Conservation (phyloP, 108 stramenopile genomes). For the Cyclotella atomus region DNA sequence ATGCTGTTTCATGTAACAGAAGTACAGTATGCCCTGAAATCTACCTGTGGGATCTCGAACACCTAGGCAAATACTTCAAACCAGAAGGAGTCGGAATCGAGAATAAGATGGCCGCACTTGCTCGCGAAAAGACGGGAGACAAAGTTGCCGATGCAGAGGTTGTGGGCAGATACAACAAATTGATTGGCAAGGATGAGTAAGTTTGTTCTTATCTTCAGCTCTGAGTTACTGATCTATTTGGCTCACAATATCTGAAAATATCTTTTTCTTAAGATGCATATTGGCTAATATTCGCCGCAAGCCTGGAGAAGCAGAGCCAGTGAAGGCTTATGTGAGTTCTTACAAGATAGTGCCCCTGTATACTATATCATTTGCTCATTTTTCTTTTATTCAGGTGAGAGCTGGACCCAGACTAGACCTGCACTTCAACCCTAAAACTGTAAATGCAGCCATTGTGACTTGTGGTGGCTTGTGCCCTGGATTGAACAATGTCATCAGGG, state of each 20-base stretch:
- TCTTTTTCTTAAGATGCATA: no score
- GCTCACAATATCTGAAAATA: no score
- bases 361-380: no score
- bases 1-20: not conserved
- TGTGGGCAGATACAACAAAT: conserved; percentile 74
- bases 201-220: no score
- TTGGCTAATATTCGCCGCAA: conserved; percentile 84
- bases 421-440: conserved; percentile 90
- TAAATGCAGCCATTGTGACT: conserved; percentile 97
- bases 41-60: conserved; percentile 83
- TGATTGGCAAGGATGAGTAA: conserved; percentile 84
- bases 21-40: conserved; percentile 61
- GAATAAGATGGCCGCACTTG: conserved; percentile 33
- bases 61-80: conserved; percentile 67
- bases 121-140: conserved; percentile 14
- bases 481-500: conserved; percentile 96
- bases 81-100: conserved; percentile 46
- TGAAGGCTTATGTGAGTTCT: conserved; percentile 82
- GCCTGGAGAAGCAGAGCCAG: conserved; percentile 48
- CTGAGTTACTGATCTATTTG: no score
- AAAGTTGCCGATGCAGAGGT: conserved; percentile 14
- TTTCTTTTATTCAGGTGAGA: no score
- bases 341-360: no score
- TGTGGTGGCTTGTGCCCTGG: conserved; percentile 98
- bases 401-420: conserved; percentile 86